phyloP scores from a whole-genome alignment of 495 filamentous ascomycete genomes.

The Penicillium psychrofluorescens region DNA sequence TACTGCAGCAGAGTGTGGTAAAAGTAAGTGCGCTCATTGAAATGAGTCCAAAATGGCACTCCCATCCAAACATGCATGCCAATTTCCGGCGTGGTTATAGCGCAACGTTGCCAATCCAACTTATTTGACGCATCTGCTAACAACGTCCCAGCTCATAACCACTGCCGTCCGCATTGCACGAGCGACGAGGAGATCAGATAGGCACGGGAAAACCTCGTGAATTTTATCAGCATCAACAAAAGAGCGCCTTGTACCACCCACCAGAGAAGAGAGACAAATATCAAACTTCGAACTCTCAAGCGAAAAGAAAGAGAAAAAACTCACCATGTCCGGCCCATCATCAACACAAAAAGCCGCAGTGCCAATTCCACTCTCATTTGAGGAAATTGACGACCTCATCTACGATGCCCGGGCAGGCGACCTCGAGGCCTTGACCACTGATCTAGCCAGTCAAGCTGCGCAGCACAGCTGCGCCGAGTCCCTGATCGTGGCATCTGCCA shows the following conservation, averaged over 20 bases:
- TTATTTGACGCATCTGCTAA: too few species aligned
- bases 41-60: too few species aligned
- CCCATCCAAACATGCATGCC: too few species aligned
- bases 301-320: neutral
- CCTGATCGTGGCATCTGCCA: constrained; percentile 55
- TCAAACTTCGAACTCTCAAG: neutral
- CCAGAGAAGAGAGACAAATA: neutral
- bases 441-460: constrained; percentile 49
- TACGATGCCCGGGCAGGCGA: constrained; percentile 76
- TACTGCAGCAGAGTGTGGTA: too few species aligned
- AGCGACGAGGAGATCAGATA: too few species aligned
- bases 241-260: too few species aligned
- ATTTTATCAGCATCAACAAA: neutral
- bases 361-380: constrained; percentile 48
- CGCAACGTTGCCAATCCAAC: too few species aligned
- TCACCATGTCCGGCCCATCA: constrained; percentile 8
- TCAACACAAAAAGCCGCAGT: constrained; percentile 17
- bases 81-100: too few species aligned
- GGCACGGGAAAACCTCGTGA: neutral
- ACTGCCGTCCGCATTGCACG: too few species aligned
- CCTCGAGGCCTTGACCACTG: constrained; percentile 54
- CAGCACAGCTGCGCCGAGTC: constrained; percentile 44
- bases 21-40: too few species aligned
- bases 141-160: too few species aligned
- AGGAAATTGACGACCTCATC: constrained; percentile 81